Evolutionary conservation across 441 rosid genomes (phyloP), one percentile per base, ranked within the genome.

Genomic region (Codiaeum variegatum): DNA sequence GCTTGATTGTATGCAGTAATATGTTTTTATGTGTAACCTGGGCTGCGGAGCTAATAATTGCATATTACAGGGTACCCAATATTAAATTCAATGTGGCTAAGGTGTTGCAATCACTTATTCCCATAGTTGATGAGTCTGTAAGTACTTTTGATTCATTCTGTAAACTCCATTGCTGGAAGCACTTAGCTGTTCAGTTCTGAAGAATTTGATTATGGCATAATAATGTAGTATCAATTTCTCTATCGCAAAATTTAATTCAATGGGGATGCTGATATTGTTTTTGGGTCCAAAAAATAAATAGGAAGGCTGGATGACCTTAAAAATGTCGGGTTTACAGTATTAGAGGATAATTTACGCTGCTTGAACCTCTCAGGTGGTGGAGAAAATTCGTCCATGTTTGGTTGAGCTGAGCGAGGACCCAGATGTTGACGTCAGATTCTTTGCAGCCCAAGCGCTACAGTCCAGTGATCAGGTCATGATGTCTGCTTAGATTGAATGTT

Each of bases 31-130:
- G 34, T 23, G 7, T 40, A 65, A 61, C 70, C 24, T 60, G 19
- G 58, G 69, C 2, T 66, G 29, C 26, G 68, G 29, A 68, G 75
- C 66, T 55, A 40, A 79, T 62, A 71, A 21, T 82, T 67, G 72
- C 66, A 8, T n/a, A 38, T 75, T 62, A 26, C 85, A 94, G 99
- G 87, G 98, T 94, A 69, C 94, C 99, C 11, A 94, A 94, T 82
- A 92, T 94, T 81, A 94, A 91, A 80, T 94, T 94, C 77, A 94
- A 94, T 6, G 98, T 91, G 26, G 99, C 99, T 21, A 94, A 94
- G 83, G 94, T 94, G 80, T 72, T 94, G 83, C 96, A 91, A 80
- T 92, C 96, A 1, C 90, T 94, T 18, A 86, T 92, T 75, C 93
- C 98, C 3, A 90, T 91, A 62, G 96, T 94, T 8, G 98, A 92